A percentile compares a stretch with the other conserved stretches of the same genome.
Evolutionary conservation across 176 grass and related monocot genomes (phyloP).

Genomic region (Phoenix roebelenii): DNA sequence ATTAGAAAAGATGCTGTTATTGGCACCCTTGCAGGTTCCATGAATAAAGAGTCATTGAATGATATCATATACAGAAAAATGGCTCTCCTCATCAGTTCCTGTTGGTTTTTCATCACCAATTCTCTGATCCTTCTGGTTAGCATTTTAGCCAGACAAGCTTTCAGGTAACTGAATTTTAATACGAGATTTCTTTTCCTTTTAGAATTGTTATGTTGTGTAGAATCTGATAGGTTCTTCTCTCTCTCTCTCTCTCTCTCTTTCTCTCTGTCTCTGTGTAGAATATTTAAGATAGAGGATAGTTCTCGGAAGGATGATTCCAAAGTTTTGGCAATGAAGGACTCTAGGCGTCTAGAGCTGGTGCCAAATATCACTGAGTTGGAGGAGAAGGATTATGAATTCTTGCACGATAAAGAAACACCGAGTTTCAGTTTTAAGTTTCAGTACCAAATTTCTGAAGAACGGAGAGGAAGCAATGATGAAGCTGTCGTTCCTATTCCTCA

Average conservation of each 20-base stretch:
- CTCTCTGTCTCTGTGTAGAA: no score
- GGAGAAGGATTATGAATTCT: background rate
- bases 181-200: no score
- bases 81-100: slow-evolving; percentile 14
- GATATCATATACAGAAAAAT: background rate
- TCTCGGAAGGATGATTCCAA: background rate
- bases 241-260: no score
- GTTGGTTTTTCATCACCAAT: slow-evolving; percentile 16
- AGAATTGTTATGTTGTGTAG: no score
- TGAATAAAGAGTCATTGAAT: background rate
- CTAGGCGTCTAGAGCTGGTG: no score
- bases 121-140: slow-evolving; percentile 25
- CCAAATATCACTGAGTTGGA: background rate
- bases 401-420: background rate
- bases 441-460: slow-evolving; percentile 29
- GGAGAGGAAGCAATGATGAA: no score
- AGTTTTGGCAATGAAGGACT: background rate
- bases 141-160: slow-evolving; percentile 21
- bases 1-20: background rate
- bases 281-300: background rate
- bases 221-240: no score
- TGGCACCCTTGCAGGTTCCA: background rate
- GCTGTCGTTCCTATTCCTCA: no score
- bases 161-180: slow-evolving; percentile 17
- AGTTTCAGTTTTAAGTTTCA: slow-evolving; percentile 61